Base-by-base conservation (phyloP, 169 alveolate genomes). In the Besnoitia besnoiti region DNA sequence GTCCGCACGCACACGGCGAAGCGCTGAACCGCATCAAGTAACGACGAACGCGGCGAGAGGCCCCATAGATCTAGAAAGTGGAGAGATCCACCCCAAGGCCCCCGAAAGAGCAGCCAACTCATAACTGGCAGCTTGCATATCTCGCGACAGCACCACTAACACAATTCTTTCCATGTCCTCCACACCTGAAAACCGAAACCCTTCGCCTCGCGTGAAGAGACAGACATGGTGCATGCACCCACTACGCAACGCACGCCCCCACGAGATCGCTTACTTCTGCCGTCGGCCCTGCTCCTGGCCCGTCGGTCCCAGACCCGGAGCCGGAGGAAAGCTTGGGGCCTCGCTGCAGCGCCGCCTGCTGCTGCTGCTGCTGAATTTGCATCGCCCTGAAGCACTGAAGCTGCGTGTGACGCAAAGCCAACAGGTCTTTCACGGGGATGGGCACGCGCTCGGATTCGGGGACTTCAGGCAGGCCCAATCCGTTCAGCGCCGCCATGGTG, bases 401-500 rank as follows among this genome's bases (percentile, higher is more conserved):
- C 62, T 87, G 91, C 50, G 91, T 61, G 4, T 62, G 91, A 19
- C 91, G 79, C 85, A 87, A 75, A 4, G 85, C 85, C 49, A 87
- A n/a, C 30, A 87, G 59, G 35, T 87, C 91, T 46, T 87, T 87
- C 40, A 87, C 82, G 7, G 46, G 51, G 79, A 87, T 24, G 35
- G 82, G 91, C n/a, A 5, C 37, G 51, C 55, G 62, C 51, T 59
- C 67, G 39, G 10, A 8, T 4, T 16, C 82, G 33, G 61, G 85
- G 7, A 87, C 47, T 16, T 40, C 62, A 1, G 84, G 84, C 44
- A 87, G 67, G 39, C 40, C 47, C 51, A 42, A 1, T 4, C 51
- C 82, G 24, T 35, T 49, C 51, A 87, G 40, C 14, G 85, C 30
- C 3, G 82, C 44, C 61, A 87, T 51, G 44, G 55, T 19, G 82